Evolutionary conservation across 768 basidiomycete species (phyloP).

Genomic region (Lentinula sp.): DNA sequence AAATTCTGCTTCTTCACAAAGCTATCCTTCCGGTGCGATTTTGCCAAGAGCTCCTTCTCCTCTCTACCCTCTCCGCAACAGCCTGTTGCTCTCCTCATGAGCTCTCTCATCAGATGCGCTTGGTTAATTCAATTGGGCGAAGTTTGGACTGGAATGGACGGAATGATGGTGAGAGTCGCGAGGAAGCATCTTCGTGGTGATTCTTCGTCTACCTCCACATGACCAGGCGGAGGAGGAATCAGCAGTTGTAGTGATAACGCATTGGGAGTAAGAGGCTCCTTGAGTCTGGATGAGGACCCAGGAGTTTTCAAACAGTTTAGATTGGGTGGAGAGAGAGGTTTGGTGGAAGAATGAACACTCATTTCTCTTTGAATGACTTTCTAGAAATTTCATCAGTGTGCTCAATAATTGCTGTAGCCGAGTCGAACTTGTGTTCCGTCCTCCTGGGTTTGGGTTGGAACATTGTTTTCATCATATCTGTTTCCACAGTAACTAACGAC

Average conservation of each 20-base stretch:
- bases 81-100: constrained; percentile 74
- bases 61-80: constrained; percentile 71
- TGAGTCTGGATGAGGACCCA: constrained; percentile 52
- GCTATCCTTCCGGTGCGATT: constrained; percentile 17
- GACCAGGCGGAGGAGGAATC: constrained; percentile 32
- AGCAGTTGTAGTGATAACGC: constrained; percentile 74
- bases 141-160: constrained; percentile 90
- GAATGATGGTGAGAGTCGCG: constrained; percentile 62
- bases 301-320: constrained; percentile 26
- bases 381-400: too few species aligned
- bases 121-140: constrained; percentile 84
- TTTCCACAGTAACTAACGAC: constrained; percentile 44
- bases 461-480: constrained; percentile 41
- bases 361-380: too few species aligned
- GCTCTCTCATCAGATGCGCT: constrained; percentile 74
- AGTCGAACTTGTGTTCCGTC: constrained; percentile 37
- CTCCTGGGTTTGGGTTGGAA: constrained; percentile 31
- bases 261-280: constrained; percentile 90
- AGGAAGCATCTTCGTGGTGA: constrained; percentile 52
- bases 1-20: neutral
- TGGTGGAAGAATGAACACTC: neutral
- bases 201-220: constrained; percentile 14
- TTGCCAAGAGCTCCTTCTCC: constrained; percentile 50
- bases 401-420: neutral
- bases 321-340: constrained; percentile 25